These are phyloP conservation scores for Capsicum baccatum DNA, from an alignment of 257 asterid species.

Conservation along the genomic window DNA sequence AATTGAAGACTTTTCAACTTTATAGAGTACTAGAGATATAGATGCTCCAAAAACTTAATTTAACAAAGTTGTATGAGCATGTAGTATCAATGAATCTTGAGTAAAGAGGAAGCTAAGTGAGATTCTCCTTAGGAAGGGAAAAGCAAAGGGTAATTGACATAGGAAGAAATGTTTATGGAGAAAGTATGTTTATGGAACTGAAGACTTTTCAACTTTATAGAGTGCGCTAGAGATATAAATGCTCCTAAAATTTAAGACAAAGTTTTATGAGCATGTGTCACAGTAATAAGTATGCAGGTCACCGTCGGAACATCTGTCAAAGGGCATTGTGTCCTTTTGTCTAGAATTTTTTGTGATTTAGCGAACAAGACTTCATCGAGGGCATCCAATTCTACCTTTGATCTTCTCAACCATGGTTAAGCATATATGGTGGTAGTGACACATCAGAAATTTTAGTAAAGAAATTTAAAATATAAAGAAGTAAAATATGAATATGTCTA, in stretches of 20 bases:
- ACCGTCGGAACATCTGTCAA: neutral
- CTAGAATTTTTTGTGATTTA: neutral
- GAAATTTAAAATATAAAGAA: too few relatives aligned
- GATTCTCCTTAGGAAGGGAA: neutral
- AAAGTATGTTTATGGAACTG: slow-evolving; percentile 22
- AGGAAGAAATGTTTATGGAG: neutral
- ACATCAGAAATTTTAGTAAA: too few relatives aligned
- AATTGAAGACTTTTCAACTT: neutral
- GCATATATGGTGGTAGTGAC: too few relatives aligned
- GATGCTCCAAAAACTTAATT: neutral
- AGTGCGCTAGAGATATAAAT: neutral
- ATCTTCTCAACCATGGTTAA: neutral
- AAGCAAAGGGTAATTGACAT: neutral
- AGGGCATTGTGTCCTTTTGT: neutral
- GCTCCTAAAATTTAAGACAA: neutral
- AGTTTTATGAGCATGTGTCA: neutral
- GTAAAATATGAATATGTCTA: too few relatives aligned
- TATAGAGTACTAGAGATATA: neutral
- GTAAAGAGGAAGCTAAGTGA: neutral
- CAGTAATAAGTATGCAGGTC: neutral
- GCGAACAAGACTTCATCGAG: neutral
- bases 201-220: neutral
- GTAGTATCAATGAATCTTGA: neutral
- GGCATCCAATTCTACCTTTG: neutral
- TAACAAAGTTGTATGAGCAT: neutral